Evolutionary conservation across 345 rosid genomes (phyloP).

Genomic region (Syzygium aqueum): DNA sequence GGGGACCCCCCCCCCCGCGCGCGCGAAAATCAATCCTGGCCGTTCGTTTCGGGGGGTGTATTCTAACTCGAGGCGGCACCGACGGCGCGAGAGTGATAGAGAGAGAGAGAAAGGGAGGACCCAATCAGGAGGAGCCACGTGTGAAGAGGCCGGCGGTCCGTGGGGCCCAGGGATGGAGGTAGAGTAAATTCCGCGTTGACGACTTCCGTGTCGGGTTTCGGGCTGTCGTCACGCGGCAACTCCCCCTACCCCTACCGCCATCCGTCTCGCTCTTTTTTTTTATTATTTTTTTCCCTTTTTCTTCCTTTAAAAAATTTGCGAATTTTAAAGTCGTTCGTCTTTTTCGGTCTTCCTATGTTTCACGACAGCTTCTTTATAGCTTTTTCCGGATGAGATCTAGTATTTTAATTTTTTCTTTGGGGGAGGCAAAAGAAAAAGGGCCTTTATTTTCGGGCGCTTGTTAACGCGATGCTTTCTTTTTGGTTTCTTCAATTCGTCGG

Average conservation of each 20-base stretch:
- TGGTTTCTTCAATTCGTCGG: background rate
- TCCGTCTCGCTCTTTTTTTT: background rate
- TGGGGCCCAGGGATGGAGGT: conserved; percentile 3
- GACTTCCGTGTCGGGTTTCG: conserved; percentile 47
- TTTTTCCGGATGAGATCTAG: background rate
- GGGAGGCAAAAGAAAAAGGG: background rate
- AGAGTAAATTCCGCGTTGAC: conserved; percentile 38
- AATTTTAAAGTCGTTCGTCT: background rate
- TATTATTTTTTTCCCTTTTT: too few species aligned
- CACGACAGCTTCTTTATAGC: background rate
- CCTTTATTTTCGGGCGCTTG: background rate
- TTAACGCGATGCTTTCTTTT: background rate
- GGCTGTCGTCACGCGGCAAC: conserved; percentile 45
- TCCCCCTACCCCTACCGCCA: conserved; percentile 22
- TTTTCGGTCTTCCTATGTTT: background rate
- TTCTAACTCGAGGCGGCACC: conserved; percentile 33
- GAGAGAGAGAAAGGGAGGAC: background rate
- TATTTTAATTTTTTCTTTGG: background rate
- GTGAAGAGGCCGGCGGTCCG: background rate
- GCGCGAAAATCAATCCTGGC: too few species aligned
- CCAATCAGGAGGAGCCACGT: conserved; percentile 27
- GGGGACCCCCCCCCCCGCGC: background rate
- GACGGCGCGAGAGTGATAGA: conserved; percentile 24
- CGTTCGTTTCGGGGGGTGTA: too few species aligned
- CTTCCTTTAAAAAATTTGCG: background rate